Evolutionary conservation across 2,329 filamentous ascomycete species (phyloP).

Genomic region (Colletotrichum siamense): DNA sequence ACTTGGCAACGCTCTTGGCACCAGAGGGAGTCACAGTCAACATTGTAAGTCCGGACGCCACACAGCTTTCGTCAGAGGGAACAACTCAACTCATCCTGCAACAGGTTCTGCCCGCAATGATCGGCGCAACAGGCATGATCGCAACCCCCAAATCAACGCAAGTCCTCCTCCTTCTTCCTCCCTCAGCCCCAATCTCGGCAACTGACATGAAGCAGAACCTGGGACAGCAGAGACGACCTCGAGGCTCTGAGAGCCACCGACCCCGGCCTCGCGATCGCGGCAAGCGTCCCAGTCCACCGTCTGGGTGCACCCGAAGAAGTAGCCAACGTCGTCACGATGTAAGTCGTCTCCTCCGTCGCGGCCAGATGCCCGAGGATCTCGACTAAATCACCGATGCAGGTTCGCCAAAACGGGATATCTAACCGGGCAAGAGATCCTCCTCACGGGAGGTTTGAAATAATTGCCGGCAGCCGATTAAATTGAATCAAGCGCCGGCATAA

Average conservation of each 20-base stretch:
- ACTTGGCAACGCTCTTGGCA: slow-evolving; percentile 35
- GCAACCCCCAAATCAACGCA: slow-evolving; percentile 34
- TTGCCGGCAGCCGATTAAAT: neutral
- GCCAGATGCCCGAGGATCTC: neutral
- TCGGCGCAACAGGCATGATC: slow-evolving; percentile 40
- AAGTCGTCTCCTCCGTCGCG: slow-evolving; percentile 17
- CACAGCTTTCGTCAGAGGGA: neutral
- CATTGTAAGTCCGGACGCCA: slow-evolving; percentile 26
- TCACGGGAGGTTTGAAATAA: slow-evolving; percentile 30
- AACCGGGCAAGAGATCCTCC: slow-evolving; percentile 31
- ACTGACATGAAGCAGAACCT: slow-evolving; percentile 26
- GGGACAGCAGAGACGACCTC: slow-evolving; percentile 32
- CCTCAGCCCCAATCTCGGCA: neutral
- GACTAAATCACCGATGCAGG: slow-evolving; percentile 18
- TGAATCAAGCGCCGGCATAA: neutral
- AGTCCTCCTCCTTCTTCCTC: neutral
- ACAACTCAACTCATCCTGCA: neutral
- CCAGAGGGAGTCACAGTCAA: slow-evolving; percentile 39
- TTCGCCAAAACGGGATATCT: slow-evolving; percentile 34
- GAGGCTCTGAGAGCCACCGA: slow-evolving; percentile 33
- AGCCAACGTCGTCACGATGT: slow-evolving; percentile 37
- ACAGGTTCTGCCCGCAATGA: slow-evolving; percentile 40
- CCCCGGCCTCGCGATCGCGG: slow-evolving; percentile 38
- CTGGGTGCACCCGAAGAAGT: slow-evolving; percentile 40
- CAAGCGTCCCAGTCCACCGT: slow-evolving; percentile 36